Conservation (phyloP, 495 filamentous ascomycete genomes). For the Poronia punctata region DNA sequence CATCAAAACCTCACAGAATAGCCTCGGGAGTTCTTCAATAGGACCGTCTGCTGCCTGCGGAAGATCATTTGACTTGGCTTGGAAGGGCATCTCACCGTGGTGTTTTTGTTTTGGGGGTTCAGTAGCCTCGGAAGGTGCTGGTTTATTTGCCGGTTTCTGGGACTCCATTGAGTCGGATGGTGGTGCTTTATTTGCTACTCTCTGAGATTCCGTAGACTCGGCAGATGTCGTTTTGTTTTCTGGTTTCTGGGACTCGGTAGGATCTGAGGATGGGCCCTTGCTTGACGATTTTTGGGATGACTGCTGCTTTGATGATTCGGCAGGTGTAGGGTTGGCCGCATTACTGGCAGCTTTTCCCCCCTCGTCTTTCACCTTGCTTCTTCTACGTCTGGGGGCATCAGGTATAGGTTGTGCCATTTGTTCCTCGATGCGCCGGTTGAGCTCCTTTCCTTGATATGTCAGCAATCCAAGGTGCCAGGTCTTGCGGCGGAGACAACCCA, state of each 20-base stretch:
- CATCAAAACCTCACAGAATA: neutral
- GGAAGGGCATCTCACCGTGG: conserved; percentile 8
- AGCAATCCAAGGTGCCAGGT: no score
- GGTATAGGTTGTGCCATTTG: conserved; percentile 22
- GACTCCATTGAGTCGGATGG: no score
- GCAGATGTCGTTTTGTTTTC: no score
- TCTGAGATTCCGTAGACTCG: no score
- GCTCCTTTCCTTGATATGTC: conserved; percentile 16
- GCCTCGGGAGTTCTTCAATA: neutral
- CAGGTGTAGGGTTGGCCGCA: neutral
- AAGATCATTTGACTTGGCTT: neutral
- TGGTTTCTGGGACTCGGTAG: no score
- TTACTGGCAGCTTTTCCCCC: neutral
- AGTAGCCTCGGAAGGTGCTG: neutral
- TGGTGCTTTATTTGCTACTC: no score
- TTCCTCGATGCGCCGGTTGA: conserved; percentile 31
- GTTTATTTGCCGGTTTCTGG: no score
- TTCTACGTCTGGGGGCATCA: conserved; percentile 7
- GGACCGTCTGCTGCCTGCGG: neutral
- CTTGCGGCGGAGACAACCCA: no score
- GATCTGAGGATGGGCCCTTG: no score
- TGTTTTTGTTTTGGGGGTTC: conserved; percentile 3
- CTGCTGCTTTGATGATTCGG: no score
- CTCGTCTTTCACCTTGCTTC: neutral
- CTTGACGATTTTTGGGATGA: no score